Evolutionary conservation across 495 filamentous ascomycete species (phyloP).

Genomic region (Aspergillus incahuasiensis): DNA sequence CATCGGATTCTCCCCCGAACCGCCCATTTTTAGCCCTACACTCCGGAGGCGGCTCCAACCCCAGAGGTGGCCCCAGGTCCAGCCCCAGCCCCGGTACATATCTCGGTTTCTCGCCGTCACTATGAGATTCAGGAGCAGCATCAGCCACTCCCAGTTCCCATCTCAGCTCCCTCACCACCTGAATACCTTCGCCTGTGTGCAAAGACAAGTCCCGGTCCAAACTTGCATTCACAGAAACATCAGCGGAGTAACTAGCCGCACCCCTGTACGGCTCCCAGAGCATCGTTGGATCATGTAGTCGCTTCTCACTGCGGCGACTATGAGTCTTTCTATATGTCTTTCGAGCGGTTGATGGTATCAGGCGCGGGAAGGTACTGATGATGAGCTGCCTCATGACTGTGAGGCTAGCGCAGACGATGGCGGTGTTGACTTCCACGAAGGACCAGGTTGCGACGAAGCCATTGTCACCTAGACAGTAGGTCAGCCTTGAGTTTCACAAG

Average conservation of each 20-base stretch:
- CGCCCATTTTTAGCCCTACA: no score
- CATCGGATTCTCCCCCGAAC: no score
- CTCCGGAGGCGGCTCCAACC: not conserved
- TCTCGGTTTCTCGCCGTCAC: not conserved
- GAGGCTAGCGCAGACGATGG: slow-evolving; percentile 80
- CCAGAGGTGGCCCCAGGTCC: not conserved
- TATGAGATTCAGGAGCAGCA: not conserved
- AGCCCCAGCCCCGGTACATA: not conserved
- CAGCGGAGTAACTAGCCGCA: slow-evolving; percentile 27
- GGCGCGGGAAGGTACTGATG: slow-evolving; percentile 59
- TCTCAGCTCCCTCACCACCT: slow-evolving; percentile 30
- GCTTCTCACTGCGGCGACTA: slow-evolving; percentile 13
- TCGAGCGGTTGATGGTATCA: slow-evolving; percentile 20
- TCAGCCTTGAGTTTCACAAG: slow-evolving; percentile 1
- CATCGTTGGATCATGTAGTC: not conserved
- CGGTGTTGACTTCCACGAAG: slow-evolving; percentile 72
- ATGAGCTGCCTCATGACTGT: slow-evolving; percentile 76
- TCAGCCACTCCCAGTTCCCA: slow-evolving; percentile 14
- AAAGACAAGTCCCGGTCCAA: not conserved
- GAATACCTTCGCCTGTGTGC: slow-evolving; percentile 22
- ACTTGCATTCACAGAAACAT: slow-evolving; percentile 13
- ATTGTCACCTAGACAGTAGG: slow-evolving; percentile 30
- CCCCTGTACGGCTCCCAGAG: slow-evolving; percentile 7
- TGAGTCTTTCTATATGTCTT: slow-evolving; percentile 8
- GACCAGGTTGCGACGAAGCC: slow-evolving; percentile 62